Percentiles rank a stretch among this genome's conserved stretches.
These are phyloP conservation scores for Waltergamsia citrina DNA, from an alignment of 2,329 filamentous ascomycete genomes.

Conservation along the genomic window DNA sequence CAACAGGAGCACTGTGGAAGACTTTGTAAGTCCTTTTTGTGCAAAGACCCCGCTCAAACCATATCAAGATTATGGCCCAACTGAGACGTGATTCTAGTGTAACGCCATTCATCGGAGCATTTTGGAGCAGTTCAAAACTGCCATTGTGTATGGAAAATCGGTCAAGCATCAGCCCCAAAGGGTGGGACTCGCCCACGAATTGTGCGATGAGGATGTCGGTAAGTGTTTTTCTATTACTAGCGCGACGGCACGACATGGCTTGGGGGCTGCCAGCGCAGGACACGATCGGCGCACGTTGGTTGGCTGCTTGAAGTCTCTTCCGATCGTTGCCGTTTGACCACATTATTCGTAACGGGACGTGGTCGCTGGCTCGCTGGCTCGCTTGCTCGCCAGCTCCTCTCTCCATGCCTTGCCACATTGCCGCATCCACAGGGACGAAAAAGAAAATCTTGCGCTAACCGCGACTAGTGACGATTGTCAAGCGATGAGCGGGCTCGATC, in stretches of 20 bases:
- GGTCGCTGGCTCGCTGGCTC: background rate
- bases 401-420: background rate
- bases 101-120: slow-evolving; percentile 96
- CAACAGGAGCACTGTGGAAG: slow-evolving; percentile 80
- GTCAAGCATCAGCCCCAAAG: slow-evolving; percentile 98
- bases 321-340: background rate
- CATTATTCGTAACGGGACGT: too few relatives aligned
- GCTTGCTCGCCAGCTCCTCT: background rate
- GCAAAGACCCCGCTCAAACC: background rate
- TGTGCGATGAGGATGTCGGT: slow-evolving; percentile 97
- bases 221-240: slow-evolving; percentile 25
- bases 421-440: background rate
- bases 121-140: slow-evolving; percentile 88
- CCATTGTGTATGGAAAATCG: slow-evolving; percentile 93
- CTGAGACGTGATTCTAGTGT: slow-evolving; percentile 53
- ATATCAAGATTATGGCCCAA: slow-evolving; percentile 9
- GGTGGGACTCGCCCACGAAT: slow-evolving; percentile 82
- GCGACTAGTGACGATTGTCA: slow-evolving; percentile 46
- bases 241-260: background rate
- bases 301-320: background rate
- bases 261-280: background rate
- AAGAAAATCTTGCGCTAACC: slow-evolving; percentile 12
- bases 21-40: slow-evolving; percentile 64
- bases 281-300: background rate
- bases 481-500: slow-evolving; percentile 43